Evolutionary conservation across 2,329 filamentous ascomycete species (phyloP), one percentile per base, ranked within the genome.

Genomic region (Metarhizium guizhouense): DNA sequence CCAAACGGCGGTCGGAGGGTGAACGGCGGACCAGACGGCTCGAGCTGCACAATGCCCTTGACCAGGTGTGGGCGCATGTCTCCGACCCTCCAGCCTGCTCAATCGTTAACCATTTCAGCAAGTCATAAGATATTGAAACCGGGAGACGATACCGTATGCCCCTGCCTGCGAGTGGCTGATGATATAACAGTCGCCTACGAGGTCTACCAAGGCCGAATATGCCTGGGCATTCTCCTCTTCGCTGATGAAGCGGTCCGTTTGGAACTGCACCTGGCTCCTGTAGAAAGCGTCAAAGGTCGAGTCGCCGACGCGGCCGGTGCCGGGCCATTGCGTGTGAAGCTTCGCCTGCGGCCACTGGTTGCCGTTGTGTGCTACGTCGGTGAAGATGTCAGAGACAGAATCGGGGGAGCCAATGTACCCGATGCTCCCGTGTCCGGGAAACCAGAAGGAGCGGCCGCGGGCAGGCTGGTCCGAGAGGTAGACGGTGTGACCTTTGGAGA

Each of bases 251-350:
- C 59, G 59, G 42, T 61, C 57, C 4, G 40, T 60, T 18, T 60
- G 59, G 13, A 60, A 51, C 47, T 58, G 59, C 38, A 61, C 47
- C 54, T 61, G 59, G 53, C 59, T 61, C n/a, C 55, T 52, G 47
- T 75, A 76, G 61, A 78, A 78, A 4, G 68, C 65, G 61, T 80
- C 76, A 59, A 80, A 80, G 10, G 66, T 65, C 1, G 71, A 59
- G 58, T 80, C 76, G 8, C 76, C 74, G 10, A 59, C 57, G 42
- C 62, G 60, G 2, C 65, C 66, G 8, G 62, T 64, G 30, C 67
- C 67, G 10, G 67, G 67, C 66, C 67, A 70, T 53, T 69, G 67
- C 0, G 67, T 67, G 56, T 70, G 67, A 25, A 68, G 56, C 51
- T 60, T 60, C 29, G 67, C 66, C 56, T 68, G 67, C 2, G 67